Base-by-base conservation (phyloP, 2,329 filamentous ascomycete genomes). In the Ceratocystis cubensis region DNA sequence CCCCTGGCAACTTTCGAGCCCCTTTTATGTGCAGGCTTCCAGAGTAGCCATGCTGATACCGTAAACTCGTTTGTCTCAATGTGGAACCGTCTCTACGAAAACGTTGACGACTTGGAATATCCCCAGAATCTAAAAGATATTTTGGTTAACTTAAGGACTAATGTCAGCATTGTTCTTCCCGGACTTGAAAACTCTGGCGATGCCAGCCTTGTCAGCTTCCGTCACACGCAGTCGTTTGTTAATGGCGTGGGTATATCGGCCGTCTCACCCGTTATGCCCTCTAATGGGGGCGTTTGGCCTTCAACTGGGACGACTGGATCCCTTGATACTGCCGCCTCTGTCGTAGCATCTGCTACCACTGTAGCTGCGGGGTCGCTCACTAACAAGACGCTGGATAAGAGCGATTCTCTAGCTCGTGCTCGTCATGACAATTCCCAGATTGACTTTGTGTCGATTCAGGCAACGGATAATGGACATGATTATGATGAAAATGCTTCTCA, bases 381-480 rank as follows among this genome's bases (percentile, higher is more conserved):
- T 4, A 65, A 65, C 5, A 61, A n/a, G 5, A 63, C 63, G 2
- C 30, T 63, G 2, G 48, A 48, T 6, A 68, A 45, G 20, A n/a
- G 46, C 37, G 28, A 28, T 5, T 50, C 33, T 15, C 17, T 2
- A 17, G 10, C 61, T 13, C 61, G 61, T 17, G 78, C 86, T 33
- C 84, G 88, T 44, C 91, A 96, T 71, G 84, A 96, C 69, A 83
- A 95, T 74, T 95, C 90, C 0, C 91, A 95, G 72, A 81, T 95
- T 30, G 81, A 89, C 56, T 94, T 94, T 71, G 84, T 87, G 2
- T 77, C 84, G 0, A 87, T 93, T 61, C 81, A 83, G 37, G 84
- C 85, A 13, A 84, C 86, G 0, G 63, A 56, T 5, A 20, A n/a
- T n/a, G 61, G 50, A 20, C 10, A 65, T 1, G 17, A 2, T 2